phyloP scores from a whole-genome alignment of 805 yeast genomes.

The Sporopachydermia quercuum region DNA sequence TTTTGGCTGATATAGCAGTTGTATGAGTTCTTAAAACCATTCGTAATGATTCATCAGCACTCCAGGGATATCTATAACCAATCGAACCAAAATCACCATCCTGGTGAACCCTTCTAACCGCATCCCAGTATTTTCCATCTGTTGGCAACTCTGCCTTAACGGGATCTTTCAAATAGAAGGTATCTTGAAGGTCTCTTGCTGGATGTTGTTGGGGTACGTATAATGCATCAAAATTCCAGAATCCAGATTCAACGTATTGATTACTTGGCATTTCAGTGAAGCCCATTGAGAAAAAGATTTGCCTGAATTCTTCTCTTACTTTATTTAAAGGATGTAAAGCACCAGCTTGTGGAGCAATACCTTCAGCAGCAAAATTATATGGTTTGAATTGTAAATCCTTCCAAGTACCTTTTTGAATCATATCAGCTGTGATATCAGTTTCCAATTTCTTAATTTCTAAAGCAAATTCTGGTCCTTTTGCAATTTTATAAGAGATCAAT shows the following conservation, averaged over 20 bases:
- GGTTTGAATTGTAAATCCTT: slow-evolving; percentile 76
- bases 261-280: slow-evolving; percentile 98
- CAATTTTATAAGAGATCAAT: slow-evolving; percentile 56
- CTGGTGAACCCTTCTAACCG: slow-evolving; percentile 75
- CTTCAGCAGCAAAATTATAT: slow-evolving; percentile 92
- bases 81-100: slow-evolving; percentile 85
- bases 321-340: slow-evolving; percentile 94
- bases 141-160: slow-evolving; percentile 64
- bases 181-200: slow-evolving; percentile 97
- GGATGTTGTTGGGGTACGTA: slow-evolving; percentile 99
- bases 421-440: slow-evolving; percentile 89
- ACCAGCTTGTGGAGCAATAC: slow-evolving; percentile 73
- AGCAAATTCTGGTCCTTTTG: slow-evolving; percentile 76
- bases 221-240: slow-evolving; percentile 97
- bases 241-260: slow-evolving; percentile 94
- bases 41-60: slow-evolving; percentile 73
- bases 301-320: slow-evolving; percentile 95
- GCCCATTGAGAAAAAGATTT: slow-evolving; percentile 94
- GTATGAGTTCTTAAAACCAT: slow-evolving; percentile 96
- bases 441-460: slow-evolving; percentile 66
- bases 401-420: slow-evolving; percentile 78
- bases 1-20: slow-evolving; percentile 80
- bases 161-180: slow-evolving; percentile 95
- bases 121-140: slow-evolving; percentile 64
- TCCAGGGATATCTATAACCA: slow-evolving; percentile 98